These are phyloP conservation scores for Exserohilum rostratum DNA, from an alignment of 2,329 filamentous ascomycete species.

Conservation along the genomic window DNA sequence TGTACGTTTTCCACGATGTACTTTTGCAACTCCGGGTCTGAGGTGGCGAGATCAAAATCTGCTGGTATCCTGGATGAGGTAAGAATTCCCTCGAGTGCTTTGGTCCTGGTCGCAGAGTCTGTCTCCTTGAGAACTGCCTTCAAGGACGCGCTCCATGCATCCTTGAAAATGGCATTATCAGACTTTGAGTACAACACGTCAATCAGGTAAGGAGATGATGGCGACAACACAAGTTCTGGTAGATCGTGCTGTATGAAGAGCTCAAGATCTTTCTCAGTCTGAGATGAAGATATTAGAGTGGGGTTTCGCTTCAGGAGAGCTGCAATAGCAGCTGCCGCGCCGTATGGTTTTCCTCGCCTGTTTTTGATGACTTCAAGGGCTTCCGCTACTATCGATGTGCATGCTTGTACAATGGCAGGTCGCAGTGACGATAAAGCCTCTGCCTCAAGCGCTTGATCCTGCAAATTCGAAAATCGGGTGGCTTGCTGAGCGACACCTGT, in stretches of 20 bases:
- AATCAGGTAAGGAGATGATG: conserved; percentile 70
- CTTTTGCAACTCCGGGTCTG: conserved; percentile 44
- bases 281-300: conserved; percentile 49
- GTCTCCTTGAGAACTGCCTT: conserved; percentile 35
- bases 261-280: conserved; percentile 51
- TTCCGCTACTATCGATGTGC: conserved; percentile 53
- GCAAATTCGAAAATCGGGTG: conserved; percentile 67
- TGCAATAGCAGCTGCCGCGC: conserved; percentile 65
- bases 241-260: conserved; percentile 63
- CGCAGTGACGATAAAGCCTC: conserved; percentile 14
- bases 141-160: conserved; percentile 40
- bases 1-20: conserved; percentile 42
- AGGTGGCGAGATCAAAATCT: conserved; percentile 44
- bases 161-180: conserved; percentile 35
- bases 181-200: conserved; percentile 64
- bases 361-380: conserved; percentile 58
- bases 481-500: conserved; percentile 69
- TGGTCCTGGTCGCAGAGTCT: conserved; percentile 35
- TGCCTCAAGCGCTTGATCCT: conserved; percentile 24
- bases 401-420: conserved; percentile 42
- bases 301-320: conserved; percentile 56
- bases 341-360: conserved; percentile 70
- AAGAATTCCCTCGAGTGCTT: conserved; percentile 41
- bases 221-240: conserved; percentile 66
- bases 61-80: conserved; percentile 45